Evolutionary conservation across 169 alveolate genomes (phyloP), one percentile per base, ranked within the genome.

Genomic region (Babesia bovis): DNA sequence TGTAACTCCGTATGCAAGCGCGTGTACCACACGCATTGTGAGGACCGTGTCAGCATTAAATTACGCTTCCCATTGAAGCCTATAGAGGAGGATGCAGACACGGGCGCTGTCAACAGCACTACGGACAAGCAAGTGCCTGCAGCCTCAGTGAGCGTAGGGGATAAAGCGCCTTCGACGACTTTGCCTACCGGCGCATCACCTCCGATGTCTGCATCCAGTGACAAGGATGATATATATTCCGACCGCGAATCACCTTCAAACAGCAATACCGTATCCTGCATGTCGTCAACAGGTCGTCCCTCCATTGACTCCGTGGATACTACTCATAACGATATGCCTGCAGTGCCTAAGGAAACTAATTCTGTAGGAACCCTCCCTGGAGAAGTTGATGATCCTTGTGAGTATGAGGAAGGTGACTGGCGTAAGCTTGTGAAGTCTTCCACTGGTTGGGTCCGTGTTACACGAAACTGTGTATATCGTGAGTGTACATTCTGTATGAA

Each of bases 401-500:
- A 40, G 49, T 36, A 26, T 21, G 10, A 53, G 4, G 4, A 51
- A 21, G 59, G 6, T 19, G 63, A 53, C 10, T 56, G 66, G 66
- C 66, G 66, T 4, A n/a, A 56, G 21, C 30, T 56, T 44, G 66
- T 59, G 15, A 40, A 38, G 0, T 59, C 69, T 13, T 4, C 55
- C 10, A 65, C 47, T 30, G 73, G 73, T 17, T 63, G 52, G 32
- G 21, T 33, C 17, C 5, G 73, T 2, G 35, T 63, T 10, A 47
- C 73, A 25, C 61, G 61, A 19, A 63, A 63, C 33, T 63, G 73
- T 41, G 32, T 63, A 4, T 1, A 58, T 12, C 10, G 73, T 30
- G 73, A 61, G 21, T 78, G 87, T 40, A 36, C 28, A 52, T 78
- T 78, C 41, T 78, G 87, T 33, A 15, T 50, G 55, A 78, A 65